Evolutionary conservation across 495 filamentous ascomycete species (phyloP).

Genomic region (Podospora pseudoanserina): DNA sequence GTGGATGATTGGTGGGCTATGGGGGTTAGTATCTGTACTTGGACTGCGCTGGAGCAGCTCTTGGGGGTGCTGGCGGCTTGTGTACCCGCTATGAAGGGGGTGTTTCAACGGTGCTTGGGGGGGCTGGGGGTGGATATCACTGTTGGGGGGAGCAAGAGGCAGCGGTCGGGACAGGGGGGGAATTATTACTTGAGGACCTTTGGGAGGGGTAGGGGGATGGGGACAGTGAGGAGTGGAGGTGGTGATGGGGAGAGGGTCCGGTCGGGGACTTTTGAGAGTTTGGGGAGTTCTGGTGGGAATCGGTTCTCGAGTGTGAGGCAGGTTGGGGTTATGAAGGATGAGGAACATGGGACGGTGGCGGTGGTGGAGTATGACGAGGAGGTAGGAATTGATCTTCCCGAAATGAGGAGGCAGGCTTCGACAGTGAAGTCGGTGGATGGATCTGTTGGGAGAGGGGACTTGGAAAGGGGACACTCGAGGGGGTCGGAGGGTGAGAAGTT

Average conservation of each 20-base stretch:
- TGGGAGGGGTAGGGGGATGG: not conserved
- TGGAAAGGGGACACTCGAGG: slow-evolving; percentile 6
- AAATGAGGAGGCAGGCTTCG: slow-evolving; percentile 18
- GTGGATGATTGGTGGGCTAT: slow-evolving; percentile 21
- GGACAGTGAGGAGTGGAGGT: slow-evolving; percentile 1
- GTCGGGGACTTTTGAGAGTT: slow-evolving; percentile 11
- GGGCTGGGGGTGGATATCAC: slow-evolving; percentile 17
- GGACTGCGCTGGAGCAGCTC: slow-evolving; percentile 25
- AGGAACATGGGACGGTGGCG: not conserved
- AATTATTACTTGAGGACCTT: slow-evolving; percentile 7
- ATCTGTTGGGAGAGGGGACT: not conserved
- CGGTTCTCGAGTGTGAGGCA: slow-evolving; percentile 8
- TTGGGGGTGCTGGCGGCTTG: slow-evolving; percentile 28
- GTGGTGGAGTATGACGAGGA: slow-evolving; percentile 21
- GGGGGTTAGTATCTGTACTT: slow-evolving; percentile 27
- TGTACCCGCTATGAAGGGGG: slow-evolving; percentile 26
- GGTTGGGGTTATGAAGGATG: slow-evolving; percentile 9
- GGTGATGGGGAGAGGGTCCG: not conserved
- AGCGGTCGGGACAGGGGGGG: not conserved
- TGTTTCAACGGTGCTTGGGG: slow-evolving; percentile 20
- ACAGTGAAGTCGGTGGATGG: slow-evolving; percentile 16
- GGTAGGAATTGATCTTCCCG: slow-evolving; percentile 23
- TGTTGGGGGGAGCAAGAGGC: slow-evolving; percentile 16
- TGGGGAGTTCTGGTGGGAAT: not conserved
- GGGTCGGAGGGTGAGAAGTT: slow-evolving; percentile 10